These are phyloP conservation scores for Bidens hawaiensis DNA, from an alignment of 140 eudicot species.

Conservation along the genomic window DNA sequence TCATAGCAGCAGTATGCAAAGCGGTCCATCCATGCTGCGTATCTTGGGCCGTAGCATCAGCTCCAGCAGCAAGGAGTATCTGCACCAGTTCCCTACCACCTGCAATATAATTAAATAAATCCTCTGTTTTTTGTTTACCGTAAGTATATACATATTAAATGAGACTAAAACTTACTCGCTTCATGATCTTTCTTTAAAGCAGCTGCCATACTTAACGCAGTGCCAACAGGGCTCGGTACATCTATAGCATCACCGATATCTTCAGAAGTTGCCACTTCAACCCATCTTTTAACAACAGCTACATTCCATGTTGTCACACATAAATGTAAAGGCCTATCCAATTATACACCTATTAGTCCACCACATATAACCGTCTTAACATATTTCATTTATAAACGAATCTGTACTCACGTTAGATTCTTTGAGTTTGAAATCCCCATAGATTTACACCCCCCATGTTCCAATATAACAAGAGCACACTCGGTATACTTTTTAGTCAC, in stretches of 20 bases:
- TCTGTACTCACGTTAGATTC: conserved; percentile 74
- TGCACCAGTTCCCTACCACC: conserved; percentile 91
- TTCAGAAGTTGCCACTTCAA: conserved; percentile 69
- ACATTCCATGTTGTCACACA: conserved; percentile 92
- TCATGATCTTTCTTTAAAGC: conserved; percentile 89
- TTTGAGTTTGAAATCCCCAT: conserved; percentile 81
- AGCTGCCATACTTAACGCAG: conserved; percentile 97
- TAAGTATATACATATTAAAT: background rate
- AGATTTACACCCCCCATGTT: conserved; percentile 89
- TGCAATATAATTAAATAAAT: conserved; percentile 28
- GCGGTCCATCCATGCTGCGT: conserved; percentile 78
- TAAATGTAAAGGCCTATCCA: conserved; percentile 67
- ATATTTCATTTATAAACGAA: too few relatives aligned
- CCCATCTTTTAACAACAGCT: conserved; percentile 91
- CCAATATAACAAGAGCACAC: conserved; percentile 88
- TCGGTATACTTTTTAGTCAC: conserved; percentile 92
- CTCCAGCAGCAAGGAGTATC: conserved; percentile 82
- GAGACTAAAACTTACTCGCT: conserved; percentile 49
- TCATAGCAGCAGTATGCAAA: conserved; percentile 93
- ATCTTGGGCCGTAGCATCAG: conserved; percentile 90
- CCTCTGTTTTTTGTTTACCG: background rate
- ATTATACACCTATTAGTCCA: conserved; percentile 7
- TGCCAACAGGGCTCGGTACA: conserved; percentile 75
- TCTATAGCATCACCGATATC: conserved; percentile 82
- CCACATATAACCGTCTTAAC: background rate